A percentile compares a stretch with the other conserved stretches of the same genome.
Conservation (phyloP, 768 basidiomycete species). For the Mycena olivaceomarginata region DNA sequence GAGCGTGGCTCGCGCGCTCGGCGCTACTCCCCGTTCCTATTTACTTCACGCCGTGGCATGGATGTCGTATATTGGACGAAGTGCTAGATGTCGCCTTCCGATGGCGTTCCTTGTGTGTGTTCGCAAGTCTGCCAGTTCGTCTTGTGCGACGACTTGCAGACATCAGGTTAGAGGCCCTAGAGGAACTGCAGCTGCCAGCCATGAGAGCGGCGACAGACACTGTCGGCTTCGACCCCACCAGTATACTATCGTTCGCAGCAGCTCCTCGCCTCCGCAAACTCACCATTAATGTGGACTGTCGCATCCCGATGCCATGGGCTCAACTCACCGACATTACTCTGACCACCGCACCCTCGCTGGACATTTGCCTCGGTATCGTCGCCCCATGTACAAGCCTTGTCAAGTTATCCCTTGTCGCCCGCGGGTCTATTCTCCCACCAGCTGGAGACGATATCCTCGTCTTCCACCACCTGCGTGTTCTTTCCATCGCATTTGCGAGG, state of each 20-base stretch:
- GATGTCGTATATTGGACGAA: background rate
- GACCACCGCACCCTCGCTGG: background rate
- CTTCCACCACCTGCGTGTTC: background rate
- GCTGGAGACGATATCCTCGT: background rate
- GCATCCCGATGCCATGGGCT: background rate
- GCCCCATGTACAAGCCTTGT: background rate
- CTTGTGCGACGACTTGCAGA: background rate
- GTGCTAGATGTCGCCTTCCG: background rate
- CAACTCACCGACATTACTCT: slow-evolving; percentile 2
- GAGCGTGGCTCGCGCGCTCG: slow-evolving; percentile 6
- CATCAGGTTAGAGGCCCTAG: background rate
- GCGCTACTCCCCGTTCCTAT: background rate
- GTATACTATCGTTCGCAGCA: background rate
- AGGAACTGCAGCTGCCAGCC: background rate
- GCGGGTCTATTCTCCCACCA: background rate
- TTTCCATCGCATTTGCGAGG: background rate
- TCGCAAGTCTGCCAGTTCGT: background rate
- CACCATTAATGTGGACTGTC: background rate
- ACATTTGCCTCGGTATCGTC: background rate
- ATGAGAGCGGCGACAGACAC: background rate
- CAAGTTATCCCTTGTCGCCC: background rate
- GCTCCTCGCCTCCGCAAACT: slow-evolving; percentile 11
- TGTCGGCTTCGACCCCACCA: background rate
- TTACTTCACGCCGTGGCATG: background rate
- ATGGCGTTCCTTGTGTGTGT: background rate